Base-by-base conservation (phyloP, 495 filamentous ascomycete species). In the Aspergillus indologenus region DNA sequence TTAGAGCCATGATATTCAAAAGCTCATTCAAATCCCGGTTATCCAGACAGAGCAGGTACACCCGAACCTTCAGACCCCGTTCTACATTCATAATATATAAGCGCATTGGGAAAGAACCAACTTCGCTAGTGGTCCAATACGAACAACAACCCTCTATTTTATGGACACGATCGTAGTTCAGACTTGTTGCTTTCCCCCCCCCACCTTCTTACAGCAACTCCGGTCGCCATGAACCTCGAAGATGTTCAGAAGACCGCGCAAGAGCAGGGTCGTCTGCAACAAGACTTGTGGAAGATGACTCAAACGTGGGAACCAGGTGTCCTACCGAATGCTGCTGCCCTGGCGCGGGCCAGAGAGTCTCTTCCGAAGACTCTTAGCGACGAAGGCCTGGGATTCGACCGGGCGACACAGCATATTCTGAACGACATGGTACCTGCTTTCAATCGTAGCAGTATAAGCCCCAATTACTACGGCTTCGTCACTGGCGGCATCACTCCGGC, bases 401-500 rank as follows among this genome's bases (percentile, higher is more conserved):
- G 61, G 14, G 71, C 77, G 11, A 74, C 75, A 26, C 54, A 65
- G 18, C 84, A 88, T 58, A 67, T 92, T 19, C 54, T 82, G n/a
- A 45, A 75, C 21, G 78, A 85, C 60, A 79, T 92, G 56, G 79
- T 85, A 19, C 88, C 90, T 0, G 86, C 79, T 5, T 81, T 93
- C 56, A 88, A 87, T 61, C 75, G 71, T 18, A 73, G 81, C 72
- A 82, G 81, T 70, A 74, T 85, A 63, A 81, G 84, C 62, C 68
- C 84, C 29, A 79, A 80, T 59, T 98, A 96, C 77, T 94, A 89
- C 71, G 92, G 91, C 22, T 96, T 96, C 66, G 86, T 98, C 7
- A 95, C 88, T 0, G 93, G 93, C 19, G 89, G 90, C 17, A 73
- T 77, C 29, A 90, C 90, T 2, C 90, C 91, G 0, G 84, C 90